phyloP scores from a whole-genome alignment of 2,329 filamentous ascomycete species.

The Colletotrichum tropicicola region DNA sequence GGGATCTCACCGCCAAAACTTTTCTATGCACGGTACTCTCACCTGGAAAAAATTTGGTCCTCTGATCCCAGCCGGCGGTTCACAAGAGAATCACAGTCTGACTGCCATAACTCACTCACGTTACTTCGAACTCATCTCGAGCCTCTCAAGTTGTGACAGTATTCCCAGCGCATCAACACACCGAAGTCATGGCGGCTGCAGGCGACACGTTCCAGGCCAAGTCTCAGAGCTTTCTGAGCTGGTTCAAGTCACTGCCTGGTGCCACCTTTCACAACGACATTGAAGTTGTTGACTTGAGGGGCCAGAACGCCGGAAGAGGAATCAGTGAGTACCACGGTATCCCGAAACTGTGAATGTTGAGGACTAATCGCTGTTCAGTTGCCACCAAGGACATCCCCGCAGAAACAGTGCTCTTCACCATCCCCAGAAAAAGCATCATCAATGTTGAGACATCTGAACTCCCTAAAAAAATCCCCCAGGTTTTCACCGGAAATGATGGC shows the following conservation, averaged over 20 bases:
- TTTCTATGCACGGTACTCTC: too few relatives aligned
- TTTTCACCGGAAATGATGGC: constrained; percentile 54
- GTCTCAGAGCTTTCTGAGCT: constrained; percentile 58
- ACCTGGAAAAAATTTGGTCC: too few relatives aligned
- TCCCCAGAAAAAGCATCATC: constrained; percentile 77
- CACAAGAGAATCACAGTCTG: too few relatives aligned
- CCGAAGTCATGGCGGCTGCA: neutral
- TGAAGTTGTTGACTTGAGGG: constrained; percentile 60
- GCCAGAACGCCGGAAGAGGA: constrained; percentile 61
- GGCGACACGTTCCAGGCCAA: constrained; percentile 51
- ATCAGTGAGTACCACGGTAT: constrained; percentile 51
- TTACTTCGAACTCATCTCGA: too few relatives aligned
- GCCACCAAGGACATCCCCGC: constrained; percentile 74
- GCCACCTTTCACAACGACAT: constrained; percentile 63
- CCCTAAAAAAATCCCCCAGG: constrained; percentile 61
- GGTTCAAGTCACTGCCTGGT: constrained; percentile 62
- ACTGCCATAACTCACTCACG: too few relatives aligned
- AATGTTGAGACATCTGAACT: constrained; percentile 78
- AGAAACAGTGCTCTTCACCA: constrained; percentile 82
- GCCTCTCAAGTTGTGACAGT: too few relatives aligned
- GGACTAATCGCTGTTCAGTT: constrained; percentile 56
- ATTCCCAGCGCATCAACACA: too few relatives aligned
- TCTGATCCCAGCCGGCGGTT: too few relatives aligned
- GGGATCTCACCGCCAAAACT: too few relatives aligned
- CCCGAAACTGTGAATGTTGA: neutral